Evolutionary conservation across 2,329 filamentous ascomycete genomes (phyloP).

Genomic region (Metarhizium anisopliae): DNA sequence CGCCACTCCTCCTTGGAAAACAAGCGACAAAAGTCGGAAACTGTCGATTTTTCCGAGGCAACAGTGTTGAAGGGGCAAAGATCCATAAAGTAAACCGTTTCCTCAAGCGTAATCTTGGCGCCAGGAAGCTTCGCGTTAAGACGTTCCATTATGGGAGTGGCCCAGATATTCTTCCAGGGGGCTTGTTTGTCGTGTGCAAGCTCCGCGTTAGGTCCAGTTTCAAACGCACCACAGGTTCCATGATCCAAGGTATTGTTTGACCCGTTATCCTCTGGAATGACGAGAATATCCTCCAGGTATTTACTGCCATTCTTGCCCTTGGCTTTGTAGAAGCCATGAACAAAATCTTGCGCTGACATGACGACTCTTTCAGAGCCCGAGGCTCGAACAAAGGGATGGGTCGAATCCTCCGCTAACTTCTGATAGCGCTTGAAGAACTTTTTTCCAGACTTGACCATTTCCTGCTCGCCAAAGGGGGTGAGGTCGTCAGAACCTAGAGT

Average conservation of each 20-base stretch:
- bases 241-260: constrained; percentile 80
- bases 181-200: constrained; percentile 42
- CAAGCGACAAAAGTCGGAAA: constrained; percentile 67
- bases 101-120: constrained; percentile 50
- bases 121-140: constrained; percentile 62
- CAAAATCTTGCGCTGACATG: constrained; percentile 67
- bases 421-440: constrained; percentile 70
- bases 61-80: constrained; percentile 80
- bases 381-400: constrained; percentile 61
- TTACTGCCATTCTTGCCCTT: constrained; percentile 28
- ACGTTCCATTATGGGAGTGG: constrained; percentile 56
- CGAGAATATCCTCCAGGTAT: constrained; percentile 48
- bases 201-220: constrained; percentile 42
- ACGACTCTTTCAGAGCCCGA: constrained; percentile 64
- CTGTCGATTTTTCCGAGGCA: constrained; percentile 36
- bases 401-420: constrained; percentile 40
- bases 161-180: constrained; percentile 55
- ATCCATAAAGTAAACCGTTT: constrained; percentile 74
- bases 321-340: constrained; percentile 56
- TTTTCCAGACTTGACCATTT: constrained; percentile 66
- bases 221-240: constrained; percentile 61
- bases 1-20: constrained; percentile 69
- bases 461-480: constrained; percentile 54
- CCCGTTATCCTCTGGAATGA: constrained; percentile 57
- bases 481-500: constrained; percentile 60